These are phyloP conservation scores for Globisporangium acanthophoron DNA, from an alignment of 352 stramenopile genomes.

Conservation along the genomic window DNA sequence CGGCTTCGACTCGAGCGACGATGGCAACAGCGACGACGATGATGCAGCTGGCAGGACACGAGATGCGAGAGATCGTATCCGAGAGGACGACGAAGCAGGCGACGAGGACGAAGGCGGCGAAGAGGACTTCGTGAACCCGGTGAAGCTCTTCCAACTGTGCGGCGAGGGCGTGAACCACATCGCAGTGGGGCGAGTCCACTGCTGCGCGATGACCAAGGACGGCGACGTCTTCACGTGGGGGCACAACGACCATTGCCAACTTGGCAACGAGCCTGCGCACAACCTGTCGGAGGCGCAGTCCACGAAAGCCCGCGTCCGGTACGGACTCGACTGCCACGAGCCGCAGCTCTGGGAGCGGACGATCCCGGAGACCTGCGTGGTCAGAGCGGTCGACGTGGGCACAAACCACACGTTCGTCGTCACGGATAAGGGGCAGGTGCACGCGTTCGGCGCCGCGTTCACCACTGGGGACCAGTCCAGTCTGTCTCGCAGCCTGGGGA, in stretches of 20 bases:
- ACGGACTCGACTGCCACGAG: slow-evolving; percentile 54
- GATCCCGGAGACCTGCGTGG: slow-evolving; percentile 46
- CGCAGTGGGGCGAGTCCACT: slow-evolving; percentile 71
- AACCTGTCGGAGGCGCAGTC: slow-evolving; percentile 42
- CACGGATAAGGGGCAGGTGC: slow-evolving; percentile 40
- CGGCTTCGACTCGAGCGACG: slow-evolving; percentile 43
- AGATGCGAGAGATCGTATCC: slow-evolving; percentile 15
- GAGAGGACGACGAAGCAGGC: slow-evolving; percentile 13
- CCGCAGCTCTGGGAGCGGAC: slow-evolving; percentile 67
- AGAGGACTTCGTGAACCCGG: slow-evolving; percentile 64
- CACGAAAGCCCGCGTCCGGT: slow-evolving; percentile 52
- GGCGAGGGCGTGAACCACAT: slow-evolving; percentile 68
- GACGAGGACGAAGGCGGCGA: slow-evolving; percentile 40
- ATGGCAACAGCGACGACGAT: slow-evolving; percentile 25
- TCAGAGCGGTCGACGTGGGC: slow-evolving; percentile 49
- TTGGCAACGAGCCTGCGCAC: slow-evolving; percentile 61
- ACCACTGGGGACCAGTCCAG: slow-evolving; percentile 55
- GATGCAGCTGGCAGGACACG: slow-evolving; percentile 1
- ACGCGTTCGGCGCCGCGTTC: slow-evolving; percentile 69
- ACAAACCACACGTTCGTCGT: slow-evolving; percentile 73
- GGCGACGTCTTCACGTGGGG: slow-evolving; percentile 83
- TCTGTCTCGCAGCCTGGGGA: slow-evolving; percentile 44
- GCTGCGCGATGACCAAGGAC: slow-evolving; percentile 67
- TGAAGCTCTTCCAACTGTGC: slow-evolving; percentile 59
- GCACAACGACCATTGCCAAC: slow-evolving; percentile 78